phyloP scores from a whole-genome alignment of 257 asterid species.

The Primulina huaijiensis region DNA sequence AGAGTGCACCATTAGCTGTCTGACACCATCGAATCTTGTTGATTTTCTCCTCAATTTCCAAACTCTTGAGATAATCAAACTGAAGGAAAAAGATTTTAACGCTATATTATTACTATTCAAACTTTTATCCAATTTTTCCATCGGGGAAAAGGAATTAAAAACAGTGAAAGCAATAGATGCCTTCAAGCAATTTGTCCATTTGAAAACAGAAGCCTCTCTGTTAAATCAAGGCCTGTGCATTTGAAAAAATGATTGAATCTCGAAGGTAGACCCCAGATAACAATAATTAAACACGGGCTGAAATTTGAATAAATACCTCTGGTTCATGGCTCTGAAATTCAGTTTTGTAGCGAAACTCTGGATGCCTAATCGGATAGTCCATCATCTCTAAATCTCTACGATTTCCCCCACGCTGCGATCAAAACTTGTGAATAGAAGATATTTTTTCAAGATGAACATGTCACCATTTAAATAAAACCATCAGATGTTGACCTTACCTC shows the following conservation, averaged over 20 bases:
- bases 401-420: conserved; percentile 52
- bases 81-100: conserved; percentile 36
- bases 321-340: conserved; percentile 97
- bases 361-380: conserved; percentile 63
- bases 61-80: conserved; percentile 83
- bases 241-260: conserved; percentile 3
- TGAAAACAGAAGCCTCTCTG: background rate
- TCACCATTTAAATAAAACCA: background rate
- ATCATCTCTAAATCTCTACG: conserved; percentile 70
- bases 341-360: conserved; percentile 83
- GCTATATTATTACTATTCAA: conserved; percentile 24
- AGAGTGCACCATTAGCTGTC: conserved; percentile 66
- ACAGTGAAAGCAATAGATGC: conserved; percentile 7
- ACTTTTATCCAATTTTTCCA: conserved; percentile 9
- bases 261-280: conserved; percentile 5
- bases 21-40: conserved; percentile 90
- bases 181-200: conserved; percentile 17
- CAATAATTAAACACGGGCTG: conserved; percentile 9
- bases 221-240: conserved; percentile 10
- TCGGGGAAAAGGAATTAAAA: background rate
- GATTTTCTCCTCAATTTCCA: conserved; percentile 89
- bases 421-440: conserved; percentile 20
- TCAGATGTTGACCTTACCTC: conserved; percentile 33
- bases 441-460: conserved; percentile 15
- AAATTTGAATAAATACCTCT: conserved; percentile 50